Conservation (phyloP, 495 filamentous ascomycete genomes). For the Rhizodiscina lignyota region DNA sequence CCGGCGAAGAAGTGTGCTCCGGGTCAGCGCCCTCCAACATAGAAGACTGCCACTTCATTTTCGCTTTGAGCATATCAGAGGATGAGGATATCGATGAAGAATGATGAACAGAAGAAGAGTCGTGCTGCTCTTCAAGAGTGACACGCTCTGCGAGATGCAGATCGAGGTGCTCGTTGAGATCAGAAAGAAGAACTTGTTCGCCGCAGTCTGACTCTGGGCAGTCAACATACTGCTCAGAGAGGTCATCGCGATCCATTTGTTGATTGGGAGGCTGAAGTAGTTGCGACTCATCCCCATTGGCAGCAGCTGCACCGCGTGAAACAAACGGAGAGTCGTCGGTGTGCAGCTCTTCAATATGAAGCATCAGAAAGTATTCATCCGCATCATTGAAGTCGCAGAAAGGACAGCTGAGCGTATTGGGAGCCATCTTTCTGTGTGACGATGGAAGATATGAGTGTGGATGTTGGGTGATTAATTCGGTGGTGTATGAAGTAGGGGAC, state of each 20-base stretch:
- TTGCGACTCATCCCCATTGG: neutral
- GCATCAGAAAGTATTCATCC: constrained; percentile 29
- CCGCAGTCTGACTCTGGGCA: constrained; percentile 62
- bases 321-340: constrained; percentile 37
- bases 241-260: neutral
- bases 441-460: too few species aligned
- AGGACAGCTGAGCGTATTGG: neutral
- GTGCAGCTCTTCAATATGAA: constrained; percentile 45
- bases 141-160: constrained; percentile 46
- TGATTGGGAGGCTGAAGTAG: neutral
- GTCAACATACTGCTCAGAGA: constrained; percentile 35
- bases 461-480: too few species aligned
- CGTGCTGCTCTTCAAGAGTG: constrained; percentile 22
- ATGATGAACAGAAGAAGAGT: too few species aligned
- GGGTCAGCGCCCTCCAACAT: constrained; percentile 29
- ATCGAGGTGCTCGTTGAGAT: constrained; percentile 58
- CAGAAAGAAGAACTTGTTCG: constrained; percentile 40
- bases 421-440: neutral
- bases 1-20: constrained; percentile 2
- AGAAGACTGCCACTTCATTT: too few species aligned
- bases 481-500: too few species aligned
- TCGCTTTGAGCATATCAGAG: too few species aligned
- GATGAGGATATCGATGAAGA: too few species aligned
- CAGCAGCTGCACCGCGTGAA: constrained; percentile 11
- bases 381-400: neutral